Evolutionary conservation across 2,329 filamentous ascomycete species (phyloP), one percentile per base, ranked within the genome.

Genomic region (Albophoma yamanashiensis): DNA sequence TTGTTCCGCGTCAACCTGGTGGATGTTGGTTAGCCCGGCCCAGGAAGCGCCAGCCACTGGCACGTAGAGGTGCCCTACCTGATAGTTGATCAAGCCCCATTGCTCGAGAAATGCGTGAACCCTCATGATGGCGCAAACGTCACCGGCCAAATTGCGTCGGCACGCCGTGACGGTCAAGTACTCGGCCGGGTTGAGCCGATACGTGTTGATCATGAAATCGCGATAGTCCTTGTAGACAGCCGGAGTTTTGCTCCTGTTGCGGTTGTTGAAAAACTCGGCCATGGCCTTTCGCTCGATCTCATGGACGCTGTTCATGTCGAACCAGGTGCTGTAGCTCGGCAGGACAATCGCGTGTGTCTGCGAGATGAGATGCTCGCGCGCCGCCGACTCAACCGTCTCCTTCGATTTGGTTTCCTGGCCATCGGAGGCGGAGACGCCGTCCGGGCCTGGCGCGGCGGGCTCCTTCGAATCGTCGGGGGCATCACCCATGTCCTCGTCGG

Each of bases 201-300:
- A 99, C 17, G 94, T 97, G 78, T 99, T 99, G 78, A 99, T 92
- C 94, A 99, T 99, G 72, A 99, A 99, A 71, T 99, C 94, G 67
- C 94, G 88, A 75, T 99, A 99, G 72, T 99, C 94, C 76, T 97
- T 97, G 80, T 99, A 99, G 27, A 97, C 91, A 56, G 92, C 88
- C 1, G 92, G 89, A 0, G 94, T 99, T 78, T 99, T 99, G 85
- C 94, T 97, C 69, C 94, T 89, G 76, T 99, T 99, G 62, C 94
- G 86, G 74, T 87, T 93, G 78, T 99, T 99, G 84, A 99, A 99
- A 77, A 97, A 99, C 73, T 99, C 94, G 25, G 93, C 92, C 66
- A 99, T 82, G 9, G 92, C 92, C 75, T 97, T 99, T 71, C 89
- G 89, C 78, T 99, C 94, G 67, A 97, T 89, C 62, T 86, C 85